A percentile compares a stretch with the other conserved stretches of the same genome.
phyloP scores from a whole-genome alignment of 2,329 filamentous ascomycete genomes.

The Alternaria gaisen region DNA sequence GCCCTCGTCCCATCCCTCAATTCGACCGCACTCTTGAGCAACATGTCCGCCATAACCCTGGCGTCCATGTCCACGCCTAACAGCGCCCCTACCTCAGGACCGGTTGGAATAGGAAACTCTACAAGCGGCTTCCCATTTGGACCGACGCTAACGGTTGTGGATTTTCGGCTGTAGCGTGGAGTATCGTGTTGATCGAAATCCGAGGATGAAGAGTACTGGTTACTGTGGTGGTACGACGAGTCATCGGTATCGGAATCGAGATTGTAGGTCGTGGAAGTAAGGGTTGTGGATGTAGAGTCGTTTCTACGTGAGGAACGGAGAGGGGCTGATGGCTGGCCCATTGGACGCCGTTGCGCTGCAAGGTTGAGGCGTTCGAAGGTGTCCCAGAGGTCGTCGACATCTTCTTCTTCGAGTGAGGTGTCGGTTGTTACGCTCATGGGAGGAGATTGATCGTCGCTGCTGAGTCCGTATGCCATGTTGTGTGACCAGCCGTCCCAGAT shows the following conservation, averaged over 20 bases:
- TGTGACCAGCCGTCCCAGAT: conserved; percentile 48
- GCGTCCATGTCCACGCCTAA: conserved; percentile 32
- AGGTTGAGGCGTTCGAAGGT: conserved; percentile 35
- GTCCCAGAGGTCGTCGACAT: conserved; percentile 50
- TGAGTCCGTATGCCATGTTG: conserved; percentile 40
- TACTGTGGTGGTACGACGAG: conserved; percentile 25
- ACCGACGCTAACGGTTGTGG: conserved; percentile 36
- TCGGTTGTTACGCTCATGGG: conserved; percentile 44
- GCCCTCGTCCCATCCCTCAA: conserved; percentile 43
- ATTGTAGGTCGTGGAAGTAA: conserved; percentile 4
- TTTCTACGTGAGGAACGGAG: conserved; percentile 25
- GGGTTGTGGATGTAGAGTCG: conserved; percentile 29
- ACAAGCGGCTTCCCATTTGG: conserved; percentile 46
- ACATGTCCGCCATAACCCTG: conserved; percentile 30
- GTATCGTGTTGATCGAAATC: conserved; percentile 25
- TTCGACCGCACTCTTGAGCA: conserved; percentile 44
- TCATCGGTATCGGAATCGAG: conserved; percentile 21
- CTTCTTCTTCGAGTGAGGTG: conserved; percentile 45
- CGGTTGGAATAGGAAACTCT: conserved; percentile 45
- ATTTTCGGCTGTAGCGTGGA: conserved; percentile 22
- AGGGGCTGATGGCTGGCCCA: conserved; percentile 17
- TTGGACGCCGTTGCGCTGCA: conserved; percentile 22
- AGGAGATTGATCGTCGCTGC: conserved; percentile 43
- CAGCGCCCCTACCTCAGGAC: conserved; percentile 41
- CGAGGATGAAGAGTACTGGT: conserved; percentile 31